These are phyloP conservation scores for Kondoa malvinella DNA, from an alignment of 768 basidiomycete species.

Conservation along the genomic window DNA sequence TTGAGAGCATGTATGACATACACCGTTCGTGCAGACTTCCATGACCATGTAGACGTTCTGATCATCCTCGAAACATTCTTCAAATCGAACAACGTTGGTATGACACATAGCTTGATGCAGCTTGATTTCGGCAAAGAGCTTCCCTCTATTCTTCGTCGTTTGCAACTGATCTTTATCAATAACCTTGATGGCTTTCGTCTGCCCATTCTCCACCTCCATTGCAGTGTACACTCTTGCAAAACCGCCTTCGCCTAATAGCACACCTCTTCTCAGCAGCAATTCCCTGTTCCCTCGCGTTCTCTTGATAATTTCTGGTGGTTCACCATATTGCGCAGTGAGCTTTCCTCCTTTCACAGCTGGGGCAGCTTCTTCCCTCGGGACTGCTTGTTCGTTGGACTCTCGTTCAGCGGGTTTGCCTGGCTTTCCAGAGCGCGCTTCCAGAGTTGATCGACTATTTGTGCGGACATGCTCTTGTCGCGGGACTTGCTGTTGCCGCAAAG, in stretches of 20 bases:
- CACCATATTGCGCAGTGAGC: constrained; percentile 25
- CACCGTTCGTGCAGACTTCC: constrained; percentile 73
- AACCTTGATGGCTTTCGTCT: constrained; percentile 72
- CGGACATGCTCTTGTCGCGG: too few species aligned
- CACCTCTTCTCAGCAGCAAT: constrained; percentile 13
- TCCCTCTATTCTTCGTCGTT: constrained; percentile 92
- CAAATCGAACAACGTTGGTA: constrained; percentile 79
- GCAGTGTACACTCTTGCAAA: constrained; percentile 95
- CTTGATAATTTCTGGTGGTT: constrained; percentile 21
- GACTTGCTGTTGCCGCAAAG: too few species aligned
- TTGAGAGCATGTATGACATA: constrained; percentile 24
- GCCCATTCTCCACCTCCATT: constrained; percentile 45
- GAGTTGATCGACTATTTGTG: too few species aligned
- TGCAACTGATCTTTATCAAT: constrained; percentile 80
- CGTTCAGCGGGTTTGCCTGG: too few species aligned
- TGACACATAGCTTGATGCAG: constrained; percentile 80
- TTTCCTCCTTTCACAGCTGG: constrained; percentile 11
- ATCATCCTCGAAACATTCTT: constrained; percentile 86
- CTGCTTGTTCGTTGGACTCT: too few species aligned
- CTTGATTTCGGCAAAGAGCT: constrained; percentile 98
- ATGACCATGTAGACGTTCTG: constrained; percentile 96
- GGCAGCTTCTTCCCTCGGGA: not conserved
- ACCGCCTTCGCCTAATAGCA: constrained; percentile 45
- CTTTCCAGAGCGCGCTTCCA: too few species aligned
- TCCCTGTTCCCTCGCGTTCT: constrained; percentile 10